Conservation (phyloP, 2,329 filamentous ascomycete genomes). For the Fusarium buharicum region DNA sequence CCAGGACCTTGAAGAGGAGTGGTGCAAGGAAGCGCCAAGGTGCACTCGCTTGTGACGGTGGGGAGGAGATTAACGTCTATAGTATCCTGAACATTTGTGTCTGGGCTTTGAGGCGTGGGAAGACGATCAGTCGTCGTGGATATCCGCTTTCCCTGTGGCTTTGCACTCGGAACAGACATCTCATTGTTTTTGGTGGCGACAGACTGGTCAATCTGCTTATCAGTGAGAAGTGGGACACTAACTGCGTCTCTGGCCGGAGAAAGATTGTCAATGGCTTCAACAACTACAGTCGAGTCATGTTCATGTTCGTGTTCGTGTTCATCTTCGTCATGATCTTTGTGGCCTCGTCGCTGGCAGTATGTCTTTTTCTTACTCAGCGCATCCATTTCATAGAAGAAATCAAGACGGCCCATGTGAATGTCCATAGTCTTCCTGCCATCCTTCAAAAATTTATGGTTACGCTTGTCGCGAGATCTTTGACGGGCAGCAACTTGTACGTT, state of each 20-base stretch:
- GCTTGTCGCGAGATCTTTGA: slow-evolving; percentile 28
- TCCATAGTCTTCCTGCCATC: slow-evolving; percentile 43
- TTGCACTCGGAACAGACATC: not conserved
- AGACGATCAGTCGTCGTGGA: not conserved
- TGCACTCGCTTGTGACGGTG: not conserved
- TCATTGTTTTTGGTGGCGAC: not conserved
- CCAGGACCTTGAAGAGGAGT: no score
- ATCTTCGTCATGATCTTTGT: not conserved
- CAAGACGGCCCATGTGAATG: slow-evolving; percentile 44
- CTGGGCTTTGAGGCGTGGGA: not conserved
- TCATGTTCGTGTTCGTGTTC: not conserved
- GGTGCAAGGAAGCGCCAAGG: not conserved
- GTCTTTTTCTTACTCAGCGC: not conserved
- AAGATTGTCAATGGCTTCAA: not conserved
- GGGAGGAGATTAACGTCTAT: not conserved
- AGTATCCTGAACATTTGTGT: not conserved
- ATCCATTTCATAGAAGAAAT: not conserved
- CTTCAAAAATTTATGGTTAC: slow-evolving; percentile 33
- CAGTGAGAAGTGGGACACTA: not conserved
- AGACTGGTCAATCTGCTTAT: not conserved
- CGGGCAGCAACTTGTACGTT: slow-evolving; percentile 41
- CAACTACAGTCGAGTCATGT: not conserved
- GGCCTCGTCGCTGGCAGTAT: no score
- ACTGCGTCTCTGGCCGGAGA: not conserved
- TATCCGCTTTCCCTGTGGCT: not conserved